Evolutionary conservation across 768 basidiomycete species (phyloP).

Genomic region (Chalciporus piperatus): DNA sequence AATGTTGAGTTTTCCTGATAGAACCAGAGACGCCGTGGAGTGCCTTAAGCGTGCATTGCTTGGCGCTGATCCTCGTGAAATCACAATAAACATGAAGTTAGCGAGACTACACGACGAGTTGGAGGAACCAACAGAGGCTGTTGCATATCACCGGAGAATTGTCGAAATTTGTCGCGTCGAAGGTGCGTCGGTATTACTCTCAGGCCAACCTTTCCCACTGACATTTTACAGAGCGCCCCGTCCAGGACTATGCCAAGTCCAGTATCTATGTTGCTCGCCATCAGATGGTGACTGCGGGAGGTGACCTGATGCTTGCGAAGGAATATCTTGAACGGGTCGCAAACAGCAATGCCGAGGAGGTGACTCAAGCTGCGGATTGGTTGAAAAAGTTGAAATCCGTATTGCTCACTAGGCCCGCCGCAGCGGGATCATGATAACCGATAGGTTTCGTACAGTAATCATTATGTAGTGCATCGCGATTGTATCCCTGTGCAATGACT

Average conservation of each 20-base stretch:
- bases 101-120: conserved; percentile 68
- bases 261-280: conserved; percentile 81
- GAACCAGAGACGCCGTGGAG: conserved; percentile 85
- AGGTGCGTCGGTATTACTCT: conserved; percentile 34
- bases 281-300: conserved; percentile 59
- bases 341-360: conserved; percentile 79
- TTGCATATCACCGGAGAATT: conserved; percentile 77
- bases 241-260: conserved; percentile 82
- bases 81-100: conserved; percentile 66
- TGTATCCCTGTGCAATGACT: too few species aligned
- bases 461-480: too few species aligned
- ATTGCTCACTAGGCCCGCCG: conserved; percentile 20
- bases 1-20: conserved; percentile 30
- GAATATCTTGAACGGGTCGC: conserved; percentile 74
- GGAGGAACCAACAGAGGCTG: conserved; percentile 65
- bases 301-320: conserved; percentile 67
- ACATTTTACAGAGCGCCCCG: conserved; percentile 48
- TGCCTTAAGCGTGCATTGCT: conserved; percentile 89
- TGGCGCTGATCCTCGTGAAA: conserved; percentile 75
- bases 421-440: neutral
- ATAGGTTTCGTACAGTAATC: neutral
- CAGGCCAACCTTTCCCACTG: neutral
- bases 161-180: conserved; percentile 60
- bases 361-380: conserved; percentile 67
- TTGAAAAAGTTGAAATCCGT: conserved; percentile 54